Evolutionary conservation across 2,329 filamentous ascomycete species (phyloP).

Genomic region (Ophiostoma sp.): DNA sequence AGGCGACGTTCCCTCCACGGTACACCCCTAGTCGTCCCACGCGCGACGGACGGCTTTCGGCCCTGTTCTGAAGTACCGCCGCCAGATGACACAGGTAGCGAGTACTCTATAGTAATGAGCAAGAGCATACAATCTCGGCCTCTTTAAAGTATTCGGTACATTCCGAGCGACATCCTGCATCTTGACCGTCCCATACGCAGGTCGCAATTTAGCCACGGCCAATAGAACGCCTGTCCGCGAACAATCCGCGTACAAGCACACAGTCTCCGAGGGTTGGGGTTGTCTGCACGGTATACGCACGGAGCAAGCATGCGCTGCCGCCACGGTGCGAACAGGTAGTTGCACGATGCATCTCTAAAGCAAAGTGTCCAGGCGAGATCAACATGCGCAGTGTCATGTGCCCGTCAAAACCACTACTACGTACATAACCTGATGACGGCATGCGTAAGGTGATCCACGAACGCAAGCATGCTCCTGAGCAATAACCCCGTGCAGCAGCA

Average conservation of each 20-base stretch:
- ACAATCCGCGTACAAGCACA: not conserved
- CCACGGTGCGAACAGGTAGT: not conserved
- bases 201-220: conserved; percentile 35
- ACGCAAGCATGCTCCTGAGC: not conserved
- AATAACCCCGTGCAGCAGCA: not conserved
- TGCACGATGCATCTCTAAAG: not conserved
- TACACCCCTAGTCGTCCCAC: conserved; percentile 17
- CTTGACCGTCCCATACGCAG: conserved; percentile 22
- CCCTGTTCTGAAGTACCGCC: conserved; percentile 27
- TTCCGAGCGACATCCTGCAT: not conserved
- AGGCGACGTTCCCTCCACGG: conserved; percentile 15
- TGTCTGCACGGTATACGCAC: conserved; percentile 3
- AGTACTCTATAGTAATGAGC: too few species aligned
- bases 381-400: not conserved
- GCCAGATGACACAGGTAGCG: not conserved
- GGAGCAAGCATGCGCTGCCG: not conserved
- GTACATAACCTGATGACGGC: not conserved
- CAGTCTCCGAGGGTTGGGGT: not conserved
- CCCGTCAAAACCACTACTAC: not conserved
- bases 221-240: conserved; percentile 25
- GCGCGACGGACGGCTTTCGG: conserved; percentile 24
- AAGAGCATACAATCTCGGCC: not conserved
- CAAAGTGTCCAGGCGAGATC: not conserved
- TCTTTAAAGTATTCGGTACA: not conserved
- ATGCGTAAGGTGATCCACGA: not conserved